Evolutionary conservation across 495 filamentous ascomycete species (phyloP), one percentile per base, ranked within the genome.

Genomic region (Penicillium cosmopolitanum): DNA sequence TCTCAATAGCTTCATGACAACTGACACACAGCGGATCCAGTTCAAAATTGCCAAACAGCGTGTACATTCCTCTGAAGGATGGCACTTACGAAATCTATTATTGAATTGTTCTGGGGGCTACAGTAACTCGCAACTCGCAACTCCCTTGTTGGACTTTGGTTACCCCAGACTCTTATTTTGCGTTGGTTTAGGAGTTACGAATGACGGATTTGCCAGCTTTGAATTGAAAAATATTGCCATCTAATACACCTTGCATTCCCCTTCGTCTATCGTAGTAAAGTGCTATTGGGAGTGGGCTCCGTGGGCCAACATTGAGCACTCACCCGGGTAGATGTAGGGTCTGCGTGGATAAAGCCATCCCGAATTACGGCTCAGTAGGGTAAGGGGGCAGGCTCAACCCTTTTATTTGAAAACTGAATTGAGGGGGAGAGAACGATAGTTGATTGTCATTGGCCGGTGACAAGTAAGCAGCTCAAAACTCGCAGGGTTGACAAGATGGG

Each of bases 131-230:
- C 28, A 31, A 31, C 28, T 9, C 28, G 35, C 47, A 56, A 34
- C 55, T 63, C 40, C 42, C 43, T 60, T 54, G 36, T 50, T 59
- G 60, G 54, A 51, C 46, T 51, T 36, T 33, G 51, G 57, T 50
- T 56, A 19, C 19, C 42, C 51, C 12, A 25, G 16, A 19, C n/a
- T 47, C 50, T 58, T 60, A 25, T 36, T 52, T 16, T 55, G 34
- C 50, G 62, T 44, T 19, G 13, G 15, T 31, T 31, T 31, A 34
- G 60, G 65, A 61, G 62, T 69, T 60, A 65, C 40, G 64, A 69
- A 56, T 67, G 55, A 65, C 57, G 67, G 58, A 69, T 2, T 44
- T 44, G 42, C 16, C 16, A 44, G 11, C 12, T 40, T 53, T 58
- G 21, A 34, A 50, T 48, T 62, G n/a, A 47, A 48, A 36, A 52